Evolutionary conservation across 2,329 filamentous ascomycete species (phyloP), one percentile per base, ranked within the genome.

Genomic region (Ilyonectria robusta): DNA sequence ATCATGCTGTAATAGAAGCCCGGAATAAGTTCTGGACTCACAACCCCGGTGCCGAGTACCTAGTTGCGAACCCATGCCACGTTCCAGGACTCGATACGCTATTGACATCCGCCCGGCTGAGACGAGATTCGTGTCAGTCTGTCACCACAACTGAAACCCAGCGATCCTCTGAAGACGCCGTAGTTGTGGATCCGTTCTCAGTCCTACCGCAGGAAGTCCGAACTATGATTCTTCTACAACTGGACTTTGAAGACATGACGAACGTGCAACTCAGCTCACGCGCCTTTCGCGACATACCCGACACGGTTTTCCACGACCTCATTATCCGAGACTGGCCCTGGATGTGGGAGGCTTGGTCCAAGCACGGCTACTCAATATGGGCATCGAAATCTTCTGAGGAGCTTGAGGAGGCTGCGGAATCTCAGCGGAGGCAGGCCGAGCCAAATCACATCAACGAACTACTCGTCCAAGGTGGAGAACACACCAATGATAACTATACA

Each of bases 21-120:
- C 9, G 15, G 6, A 19, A 46, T 2, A 61, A 73, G 17, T 70
- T 21, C n/a, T 75, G 70, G 72, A 3, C 23, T 1, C 70, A 75
- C 5, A n/a, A 42, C 0, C 2, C 5, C 0, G 72, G 68, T 8
- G 35, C 42, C 3, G 72, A 75, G n/a, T 74, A 57, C 9, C 40
- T 75, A 17, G 72, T 21, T 13, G 72, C 72, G 15, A 75, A 75
- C 8, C 72, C 72, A 4, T 75, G 72, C 44, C 60, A 68, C 5
- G 55, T 73, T 5, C 71, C 70, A 2, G 61, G 62, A 0, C 23
- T 71, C 3, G 55, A 65, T 1, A 3, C 29, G 7, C 19, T 75
- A 2, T 17, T 75, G 1, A 19, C 46, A 3, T 59, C 59, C 6
- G 44, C 46, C 4, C 58, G 62, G 26, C 4, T 26, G 15, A 13